These are phyloP conservation scores for Amphirosellinia nigrospora DNA, from an alignment of 495 filamentous ascomycete genomes.

Conservation along the genomic window DNA sequence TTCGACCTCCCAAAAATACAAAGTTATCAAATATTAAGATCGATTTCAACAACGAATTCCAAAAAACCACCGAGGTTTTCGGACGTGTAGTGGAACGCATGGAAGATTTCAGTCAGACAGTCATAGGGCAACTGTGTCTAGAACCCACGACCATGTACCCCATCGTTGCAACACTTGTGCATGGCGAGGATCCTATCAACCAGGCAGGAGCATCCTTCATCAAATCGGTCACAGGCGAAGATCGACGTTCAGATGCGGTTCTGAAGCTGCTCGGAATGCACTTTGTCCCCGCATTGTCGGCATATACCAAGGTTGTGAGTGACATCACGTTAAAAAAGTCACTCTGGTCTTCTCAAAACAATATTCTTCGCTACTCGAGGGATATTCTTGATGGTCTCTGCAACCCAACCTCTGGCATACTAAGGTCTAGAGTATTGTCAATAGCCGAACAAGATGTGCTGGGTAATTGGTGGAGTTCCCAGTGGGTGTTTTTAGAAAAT, in stretches of 20 bases:
- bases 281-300: slow-evolving; percentile 52
- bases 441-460: slow-evolving; percentile 67
- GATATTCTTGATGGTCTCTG: slow-evolving; percentile 83
- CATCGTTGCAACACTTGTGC: slow-evolving; percentile 71
- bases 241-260: slow-evolving; percentile 74
- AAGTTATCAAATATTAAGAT: slow-evolving; percentile 58
- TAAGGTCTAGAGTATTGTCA: slow-evolving; percentile 68
- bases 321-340: slow-evolving; percentile 64
- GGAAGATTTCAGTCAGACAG: slow-evolving; percentile 69
- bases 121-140: slow-evolving; percentile 69
- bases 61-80: slow-evolving; percentile 70
- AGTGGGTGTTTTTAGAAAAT: slow-evolving; percentile 78
- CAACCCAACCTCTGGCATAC: slow-evolving; percentile 78
- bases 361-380: slow-evolving; percentile 47
- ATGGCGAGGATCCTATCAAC: slow-evolving; percentile 69
- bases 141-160: slow-evolving; percentile 65
- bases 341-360: slow-evolving; percentile 40
- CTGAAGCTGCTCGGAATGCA: slow-evolving; percentile 68
- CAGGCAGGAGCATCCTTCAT: slow-evolving; percentile 79
- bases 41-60: slow-evolving; percentile 76
- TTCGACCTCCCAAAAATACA: slow-evolving; percentile 59
- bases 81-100: slow-evolving; percentile 76
- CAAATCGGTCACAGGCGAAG: slow-evolving; percentile 76
- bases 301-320: slow-evolving; percentile 44
- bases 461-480: slow-evolving; percentile 76